Percentiles rank a stretch among this genome's conserved stretches.
These are phyloP conservation scores for Cystobasidiopsis lactophilus DNA, from an alignment of 768 basidiomycete genomes.

Conservation along the genomic window DNA sequence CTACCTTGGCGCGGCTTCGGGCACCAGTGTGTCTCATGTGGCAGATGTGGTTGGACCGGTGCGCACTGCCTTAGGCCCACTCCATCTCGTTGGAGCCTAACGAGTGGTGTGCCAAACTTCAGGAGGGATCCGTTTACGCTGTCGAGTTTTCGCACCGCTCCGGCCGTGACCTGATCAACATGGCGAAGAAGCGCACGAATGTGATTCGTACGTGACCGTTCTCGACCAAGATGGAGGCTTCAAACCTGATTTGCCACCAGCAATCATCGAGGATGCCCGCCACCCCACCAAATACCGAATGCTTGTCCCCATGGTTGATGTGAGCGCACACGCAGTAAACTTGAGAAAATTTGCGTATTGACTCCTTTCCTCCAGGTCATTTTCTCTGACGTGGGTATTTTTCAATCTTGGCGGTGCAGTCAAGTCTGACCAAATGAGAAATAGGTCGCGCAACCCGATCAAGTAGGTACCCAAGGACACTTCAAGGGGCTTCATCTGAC, in stretches of 20 bases:
- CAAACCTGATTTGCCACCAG: constrained; percentile 25
- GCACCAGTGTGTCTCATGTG: constrained; percentile 95
- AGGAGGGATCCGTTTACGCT: constrained; percentile 93
- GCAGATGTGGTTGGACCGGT: constrained; percentile 96
- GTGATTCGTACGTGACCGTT: constrained; percentile 68
- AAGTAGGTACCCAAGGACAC: constrained; percentile 65
- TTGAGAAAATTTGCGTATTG: too few species aligned
- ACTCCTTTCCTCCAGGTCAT: too few species aligned
- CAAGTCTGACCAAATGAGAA: too few species aligned
- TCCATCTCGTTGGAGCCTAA: neutral
- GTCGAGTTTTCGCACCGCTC: constrained; percentile 94
- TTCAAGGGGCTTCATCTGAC: constrained; percentile 46
- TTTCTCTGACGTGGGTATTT: constrained; percentile 60
- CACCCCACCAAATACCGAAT: constrained; percentile 91
- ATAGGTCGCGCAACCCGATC: constrained; percentile 65
- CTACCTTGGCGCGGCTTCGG: constrained; percentile 92
- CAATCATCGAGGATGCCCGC: constrained; percentile 94
- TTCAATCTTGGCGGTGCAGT: too few species aligned
- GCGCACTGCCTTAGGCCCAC: constrained; percentile 23
- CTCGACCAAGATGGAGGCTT: neutral
- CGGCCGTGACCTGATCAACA: constrained; percentile 90
- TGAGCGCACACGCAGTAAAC: too few species aligned
- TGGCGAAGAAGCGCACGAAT: constrained; percentile 98
- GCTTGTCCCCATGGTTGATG: constrained; percentile 83
- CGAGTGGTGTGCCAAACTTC: constrained; percentile 1